Evolutionary conservation across 306 rosid genomes (phyloP), one percentile per base, ranked within the genome.

Genomic region (Ormosia semicastrata): DNA sequence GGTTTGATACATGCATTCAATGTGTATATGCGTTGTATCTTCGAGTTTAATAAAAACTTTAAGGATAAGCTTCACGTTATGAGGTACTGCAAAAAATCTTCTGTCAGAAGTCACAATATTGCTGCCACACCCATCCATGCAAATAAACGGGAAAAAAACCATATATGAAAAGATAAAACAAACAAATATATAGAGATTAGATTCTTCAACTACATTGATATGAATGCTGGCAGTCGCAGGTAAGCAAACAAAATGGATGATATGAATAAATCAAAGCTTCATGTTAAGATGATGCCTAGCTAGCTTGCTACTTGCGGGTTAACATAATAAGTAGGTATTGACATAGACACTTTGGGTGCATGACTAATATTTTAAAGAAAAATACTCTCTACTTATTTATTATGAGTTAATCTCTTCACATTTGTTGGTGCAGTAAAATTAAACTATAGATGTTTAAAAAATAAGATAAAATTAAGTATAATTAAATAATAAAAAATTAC

Each of bases 61-160:
- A 56, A 37, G 63, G 78, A 33, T 72, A 83, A 74, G 66, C 54
- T 54, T 76, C 71, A 17, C 73, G 17, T 75, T 83, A 60, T 83
- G 52, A 82, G 73, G 17, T 29, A 62, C 58, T 49, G 77, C 73
- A 11, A 54, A 11, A 54, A 76, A 71, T 77, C 72, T 66, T 58
- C 34, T 64, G 87, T 75, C 87, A 83, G 87, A 74, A 70, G 59
- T 73, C 66, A 37, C 59, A 32, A 54, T 57, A 65, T 60, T 52
- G 17, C 70, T 58, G 57, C 50, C 54, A 70, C 57, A 1, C 49
- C 64, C 81, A 67, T 77, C 15, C 84, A 79, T 75, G 82, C 78
- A 49, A 77, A 73, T 58, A 37, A 56, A 62, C 11, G 43, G 3
- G 7, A 8, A 2, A 37, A 8, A 18, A 2, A 40, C 0, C 3